Evolutionary conservation across 2,329 filamentous ascomycete species (phyloP), one percentile per base, ranked within the genome.

Genomic region (Xylariaceae sp.): DNA sequence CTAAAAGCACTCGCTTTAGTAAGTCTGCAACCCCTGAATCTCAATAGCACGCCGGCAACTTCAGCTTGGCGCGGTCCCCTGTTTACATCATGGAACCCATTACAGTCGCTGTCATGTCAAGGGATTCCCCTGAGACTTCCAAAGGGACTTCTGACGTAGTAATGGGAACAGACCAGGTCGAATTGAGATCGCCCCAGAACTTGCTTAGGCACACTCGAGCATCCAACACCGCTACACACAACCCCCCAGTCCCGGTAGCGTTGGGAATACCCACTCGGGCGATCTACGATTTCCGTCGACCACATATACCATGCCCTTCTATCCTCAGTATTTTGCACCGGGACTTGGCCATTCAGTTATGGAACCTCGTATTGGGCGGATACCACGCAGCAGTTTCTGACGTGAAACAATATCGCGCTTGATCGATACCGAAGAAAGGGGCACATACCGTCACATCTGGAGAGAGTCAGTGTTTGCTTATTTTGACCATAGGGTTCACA

Each of bases 371-470:
- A 17, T 30, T 50, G 10, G 42, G n/a, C 37, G 30, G 42, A 47
- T 48, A 48, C 15, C 45, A 55, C 44, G 47, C 51, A 13, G 8
- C 17, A 34, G 35, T 39, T 39, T 7, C 35, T 1, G 11, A 35
- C 10, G 8, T 50, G 39, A 34, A 23, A 45, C 9, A 35, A 51
- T 34, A 37, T 30, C 44, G 30, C 17, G 37, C 45, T 47, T 5
- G 10, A 50, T 35, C 34, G 23, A 51, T 13, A 30, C 9, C 11
- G 56, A 13, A 4, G 52, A 56, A 65, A 57, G 61, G 51, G 66
- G 66, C 73, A 85, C 84, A 70, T 87, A 87, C 84, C 81, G 71
- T 87, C 84, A 72, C 84, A 87, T 73, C 84, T 86, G 58, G 47
- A 64, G 53, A 62, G 63, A 57, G 71, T 79, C 70, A 79, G 73